These are phyloP conservation scores for Phytopythium ostracodes DNA, from an alignment of 352 stramenopile genomes.

Conservation along the genomic window DNA sequence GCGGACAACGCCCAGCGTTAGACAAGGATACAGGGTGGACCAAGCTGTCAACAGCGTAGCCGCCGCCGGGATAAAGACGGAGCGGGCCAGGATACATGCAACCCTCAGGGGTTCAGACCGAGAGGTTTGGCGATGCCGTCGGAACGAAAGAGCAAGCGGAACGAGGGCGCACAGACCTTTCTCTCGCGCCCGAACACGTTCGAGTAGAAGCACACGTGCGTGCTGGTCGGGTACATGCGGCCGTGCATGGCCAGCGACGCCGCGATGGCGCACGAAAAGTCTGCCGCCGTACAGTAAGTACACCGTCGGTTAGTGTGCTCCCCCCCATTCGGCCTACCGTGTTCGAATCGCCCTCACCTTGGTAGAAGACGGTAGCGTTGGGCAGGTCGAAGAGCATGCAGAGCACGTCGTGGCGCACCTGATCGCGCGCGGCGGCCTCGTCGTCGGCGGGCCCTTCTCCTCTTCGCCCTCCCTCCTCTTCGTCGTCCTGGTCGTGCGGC, in stretches of 20 bases:
- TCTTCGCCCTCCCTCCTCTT: background rate
- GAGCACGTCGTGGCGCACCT: conserved; percentile 77
- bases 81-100: conserved; percentile 2
- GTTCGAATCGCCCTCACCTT: conserved; percentile 32
- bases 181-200: conserved; percentile 84
- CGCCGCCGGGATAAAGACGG: background rate
- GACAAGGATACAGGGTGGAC: conserved; percentile 7
- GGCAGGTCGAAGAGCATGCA: conserved; percentile 86
- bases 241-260: conserved; percentile 81
- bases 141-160: conserved; percentile 3
- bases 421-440: conserved; percentile 32
- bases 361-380: conserved; percentile 65
- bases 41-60: conserved; percentile 7
- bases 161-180: conserved; percentile 43
- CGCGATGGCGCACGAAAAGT: conserved; percentile 82
- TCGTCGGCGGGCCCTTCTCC: conserved; percentile 9
- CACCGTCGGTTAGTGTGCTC: background rate
- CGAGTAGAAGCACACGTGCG: conserved; percentile 86
- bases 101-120: background rate
- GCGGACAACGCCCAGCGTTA: conserved; percentile 7
- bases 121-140: background rate
- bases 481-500: conserved; percentile 17
- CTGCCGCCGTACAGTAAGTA: conserved; percentile 22
- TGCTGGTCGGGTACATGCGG: conserved; percentile 83
- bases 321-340: no score